A percentile compares a stretch with the other conserved stretches of the same genome.
Evolutionary conservation across 345 rosid genomes (phyloP).

Genomic region (Cardamine resedifolia): DNA sequence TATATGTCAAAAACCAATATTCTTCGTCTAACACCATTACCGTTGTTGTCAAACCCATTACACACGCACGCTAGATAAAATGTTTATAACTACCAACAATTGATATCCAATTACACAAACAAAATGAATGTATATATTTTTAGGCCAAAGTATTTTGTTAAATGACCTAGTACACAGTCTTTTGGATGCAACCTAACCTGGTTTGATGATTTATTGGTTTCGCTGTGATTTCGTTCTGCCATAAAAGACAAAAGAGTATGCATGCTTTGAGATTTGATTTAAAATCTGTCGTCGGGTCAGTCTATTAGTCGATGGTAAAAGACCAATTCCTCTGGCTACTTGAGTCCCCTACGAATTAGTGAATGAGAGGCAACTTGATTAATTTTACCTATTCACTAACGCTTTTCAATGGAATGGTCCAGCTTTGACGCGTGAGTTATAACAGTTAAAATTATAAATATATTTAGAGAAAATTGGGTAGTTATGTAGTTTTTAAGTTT

Average conservation of each 20-base stretch:
- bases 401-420: neutral
- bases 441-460: no score
- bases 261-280: neutral
- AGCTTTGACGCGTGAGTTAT: neutral
- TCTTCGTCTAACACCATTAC: neutral
- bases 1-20: neutral
- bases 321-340: neutral
- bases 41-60: neutral
- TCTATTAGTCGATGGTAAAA: neutral
- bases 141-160: no score
- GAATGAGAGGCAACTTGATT: neutral
- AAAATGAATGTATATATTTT: neutral
- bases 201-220: neutral
- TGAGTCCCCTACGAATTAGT: neutral
- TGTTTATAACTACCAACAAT: no score
- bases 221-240: neutral
- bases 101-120: neutral
- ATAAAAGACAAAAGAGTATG: neutral
- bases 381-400: neutral
- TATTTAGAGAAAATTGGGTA: no score
- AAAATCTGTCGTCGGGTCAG: neutral
- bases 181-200: neutral
- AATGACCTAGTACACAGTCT: neutral
- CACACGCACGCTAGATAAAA: no score
- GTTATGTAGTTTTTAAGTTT: no score